Evolutionary conservation across 2,329 filamentous ascomycete species (phyloP), one percentile per base, ranked within the genome.

Genomic region (Talaromyces sp.): DNA sequence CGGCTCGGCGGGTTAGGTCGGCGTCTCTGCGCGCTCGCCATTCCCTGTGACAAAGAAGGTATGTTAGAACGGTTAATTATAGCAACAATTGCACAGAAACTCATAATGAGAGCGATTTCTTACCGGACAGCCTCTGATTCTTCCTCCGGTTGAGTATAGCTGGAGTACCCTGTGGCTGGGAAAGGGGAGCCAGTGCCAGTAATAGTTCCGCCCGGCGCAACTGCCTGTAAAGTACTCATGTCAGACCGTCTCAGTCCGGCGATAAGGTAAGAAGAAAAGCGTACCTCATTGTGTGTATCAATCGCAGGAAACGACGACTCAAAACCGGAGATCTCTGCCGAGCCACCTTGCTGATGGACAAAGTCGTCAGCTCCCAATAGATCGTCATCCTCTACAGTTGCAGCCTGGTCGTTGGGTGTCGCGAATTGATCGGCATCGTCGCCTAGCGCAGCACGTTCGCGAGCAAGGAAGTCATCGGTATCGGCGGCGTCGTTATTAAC

Each of bases 371-470:
- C 88, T 58, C 88, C 88, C 61, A 93, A 84, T 66, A 96, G 82
- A 74, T 95, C 88, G 70, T 91, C 90, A 63, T 82, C 82, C 71
- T 90, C 88, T 69, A 84, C 85, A 63, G 85, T 82, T 76, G 82
- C 82, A 78, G 72, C 74, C 60, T 78, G 77, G 69, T 96, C 92
- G 74, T 89, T 88, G 67, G 88, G 85, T 36, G 91, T 91, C 69
- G 90, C 85, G 78, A 99, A 99, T 82, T 93, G 91, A 72, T 93
- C 87, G 67, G 95, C 95, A 78, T 98, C 95, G 69, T 97, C 95
- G 70, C 95, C 95, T 7, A 99, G 88, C 19, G 90, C 80, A 68
- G 93, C 95, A 75, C 93, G 92, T 82, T 99, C 95, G 71, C 94
- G 91, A 68, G 91, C 89, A 58, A 98, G 87, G 78, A 99, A 98